Base-by-base conservation (phyloP, 305 asterid species). In the Nicotiana rustica region DNA sequence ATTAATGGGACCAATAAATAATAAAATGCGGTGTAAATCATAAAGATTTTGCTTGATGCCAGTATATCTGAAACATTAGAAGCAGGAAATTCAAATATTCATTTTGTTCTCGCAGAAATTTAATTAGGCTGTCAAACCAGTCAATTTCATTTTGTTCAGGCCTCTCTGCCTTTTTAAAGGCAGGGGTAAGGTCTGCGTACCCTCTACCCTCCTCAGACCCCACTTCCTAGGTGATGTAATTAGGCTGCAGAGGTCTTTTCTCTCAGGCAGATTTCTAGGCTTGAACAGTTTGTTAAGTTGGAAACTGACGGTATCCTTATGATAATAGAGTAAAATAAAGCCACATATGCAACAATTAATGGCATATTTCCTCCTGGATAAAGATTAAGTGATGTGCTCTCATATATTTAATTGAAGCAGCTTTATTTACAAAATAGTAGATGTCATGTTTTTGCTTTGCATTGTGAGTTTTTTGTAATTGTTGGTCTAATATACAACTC, bases 201-300 rank as follows among this genome's bases (percentile, higher is more conserved):
- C 0, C 49, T 41, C 49, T 41, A 41, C 49, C 10, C 10, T 41
- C 49, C 49, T 9, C 10, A 41, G 10, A 41, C 49, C 10, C 49
- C 49, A 7, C 49, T 41, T 31, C 95, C 61, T 71, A 44, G 78
- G 60, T 71, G 12, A 71, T 71, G 6, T 71, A 95, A 88, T 88
- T 98, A 77, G 89, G 89, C 85, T 92, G 98, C 89, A 90, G 98
- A 93, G 98, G 98, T 96, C 67, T 38, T 78, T 47, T 67, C 77
- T 80, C 76, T 47, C 62, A 73, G 41, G 59, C 14, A 73, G 79
- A 25, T 21, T 21, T 49, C 62, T 73, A 67, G 15, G 44, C 7
- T 73, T 44, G 21, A 25, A 49, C 64, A 49, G 64, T 49, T 73
- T 73, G 79, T 47, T 73, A 14, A 6, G 62, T 47, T 71, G 78